Percentiles rank a stretch among this genome's conserved stretches.
These are phyloP conservation scores for Aspergillus mulundensis DNA, from an alignment of 495 filamentous ascomycete genomes.

Conservation along the genomic window DNA sequence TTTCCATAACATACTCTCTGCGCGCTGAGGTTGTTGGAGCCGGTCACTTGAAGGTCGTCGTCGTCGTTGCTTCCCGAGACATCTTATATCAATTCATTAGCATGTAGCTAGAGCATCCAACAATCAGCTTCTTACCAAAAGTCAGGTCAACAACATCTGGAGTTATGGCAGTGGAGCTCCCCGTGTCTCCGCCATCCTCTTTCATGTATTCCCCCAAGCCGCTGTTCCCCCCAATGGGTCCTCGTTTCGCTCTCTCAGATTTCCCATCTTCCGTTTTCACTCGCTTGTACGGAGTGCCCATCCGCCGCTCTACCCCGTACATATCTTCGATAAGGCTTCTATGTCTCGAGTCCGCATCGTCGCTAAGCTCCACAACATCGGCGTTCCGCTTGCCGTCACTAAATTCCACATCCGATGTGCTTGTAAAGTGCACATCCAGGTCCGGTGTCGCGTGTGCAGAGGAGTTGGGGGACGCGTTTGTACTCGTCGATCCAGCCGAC, in stretches of 20 bases:
- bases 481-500: slow-evolving; percentile 5
- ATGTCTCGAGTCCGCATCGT: slow-evolving; percentile 15
- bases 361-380: slow-evolving; percentile 26
- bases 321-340: slow-evolving; percentile 58
- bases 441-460: slow-evolving; percentile 11
- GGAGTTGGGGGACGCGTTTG: slow-evolving; percentile 12
- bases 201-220: slow-evolving; percentile 63
- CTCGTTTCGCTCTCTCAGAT: slow-evolving; percentile 36
- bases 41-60: slow-evolving; percentile 43
- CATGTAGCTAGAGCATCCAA: neutral
- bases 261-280: slow-evolving; percentile 48
- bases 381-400: slow-evolving; percentile 29
- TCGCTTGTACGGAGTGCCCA: slow-evolving; percentile 59
- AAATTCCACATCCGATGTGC: slow-evolving; percentile 16
- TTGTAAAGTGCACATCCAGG: slow-evolving; percentile 29
- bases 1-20: slow-evolving; percentile 84
- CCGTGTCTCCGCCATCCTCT: slow-evolving; percentile 45
- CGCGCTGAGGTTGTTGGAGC: slow-evolving; percentile 37
- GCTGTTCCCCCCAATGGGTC: slow-evolving; percentile 44
- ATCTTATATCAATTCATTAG: slow-evolving; percentile 16
- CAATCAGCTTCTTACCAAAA: slow-evolving; percentile 33
- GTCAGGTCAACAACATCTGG: slow-evolving; percentile 63
- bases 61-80: slow-evolving; percentile 28
- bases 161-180: slow-evolving; percentile 18
- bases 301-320: slow-evolving; percentile 66